Base-by-base conservation (phyloP, 805 yeast genomes). In the Yamadazyma philogaea region DNA sequence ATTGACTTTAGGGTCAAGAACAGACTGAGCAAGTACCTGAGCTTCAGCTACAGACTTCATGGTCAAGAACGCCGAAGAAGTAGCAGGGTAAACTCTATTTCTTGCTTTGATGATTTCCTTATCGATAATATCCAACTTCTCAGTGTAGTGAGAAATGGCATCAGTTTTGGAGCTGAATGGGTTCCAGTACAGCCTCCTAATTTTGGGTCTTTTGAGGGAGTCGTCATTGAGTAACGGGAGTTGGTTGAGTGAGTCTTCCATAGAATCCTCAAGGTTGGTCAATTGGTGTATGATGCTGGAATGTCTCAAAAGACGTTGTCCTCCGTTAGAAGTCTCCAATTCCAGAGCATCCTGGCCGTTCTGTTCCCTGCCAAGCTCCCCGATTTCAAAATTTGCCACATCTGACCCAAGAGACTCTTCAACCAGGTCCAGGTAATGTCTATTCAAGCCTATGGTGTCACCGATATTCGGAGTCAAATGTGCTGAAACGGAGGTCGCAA, bases 11-110 rank as follows among this genome's bases (percentile, higher is more conserved):
- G 97, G 97, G 57, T 90, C 96, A 44, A 93, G 61, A 0, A 91
- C 90, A 0, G 97, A 93, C 60, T 93, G 99, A 0, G 97, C 96
- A 21, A 93, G 83, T 87, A 89, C 84, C 60, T 91, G 99, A 2
- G 98, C 97, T 51, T 89, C 82, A 0, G 96, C 96, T 3, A 89
- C 97, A 0, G 93, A 78, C 50, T 87, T 91, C 96, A 91, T 86
- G 0, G 98, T 93, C 7, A 91, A 80, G 62, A 91, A 91, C 0
- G 98, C 97, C 0, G 91, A 84, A 21, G 95, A 88, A 0, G 95
- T 87, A 0, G 96, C 84, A 0, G 87, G 79, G 55, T 81, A 87
- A 48, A 84, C 84, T 39, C 81, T 72, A 22, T 65, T 68, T 41
- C 96, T 74, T 1, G 91, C 86, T 20, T 71, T 66, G 5, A 58